These are phyloP conservation scores for Plantago elongata DNA, from an alignment of 257 asterid genomes.

Conservation along the genomic window DNA sequence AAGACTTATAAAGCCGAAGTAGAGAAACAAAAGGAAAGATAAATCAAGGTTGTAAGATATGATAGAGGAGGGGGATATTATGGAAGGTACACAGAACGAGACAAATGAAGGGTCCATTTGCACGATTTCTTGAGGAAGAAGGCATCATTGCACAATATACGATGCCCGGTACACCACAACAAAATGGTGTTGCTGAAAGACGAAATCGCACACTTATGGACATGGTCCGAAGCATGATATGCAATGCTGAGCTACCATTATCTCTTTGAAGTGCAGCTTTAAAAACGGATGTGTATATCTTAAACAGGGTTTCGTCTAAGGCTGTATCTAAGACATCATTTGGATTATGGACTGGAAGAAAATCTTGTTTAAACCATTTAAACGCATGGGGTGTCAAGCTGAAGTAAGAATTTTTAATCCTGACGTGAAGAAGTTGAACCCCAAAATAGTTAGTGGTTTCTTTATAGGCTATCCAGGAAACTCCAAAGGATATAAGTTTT, in stretches of 20 bases:
- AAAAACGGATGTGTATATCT: not conserved
- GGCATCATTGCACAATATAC: not conserved
- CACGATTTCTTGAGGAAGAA: not conserved
- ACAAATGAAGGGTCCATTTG: not conserved
- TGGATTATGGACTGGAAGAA: not conserved
- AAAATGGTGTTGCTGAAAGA: not conserved
- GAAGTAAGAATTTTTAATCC: not conserved
- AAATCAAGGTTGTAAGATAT: conserved; percentile 16
- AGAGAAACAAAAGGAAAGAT: conserved; percentile 6
- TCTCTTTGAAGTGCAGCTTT: not conserved
- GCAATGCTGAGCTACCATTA: not conserved
- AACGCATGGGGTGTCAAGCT: not conserved
- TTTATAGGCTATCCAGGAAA: not conserved
- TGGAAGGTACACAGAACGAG: conserved; percentile 9
- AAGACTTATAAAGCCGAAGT: not conserved
- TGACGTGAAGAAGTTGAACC: not conserved
- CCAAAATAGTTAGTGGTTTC: not conserved
- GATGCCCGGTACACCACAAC: not conserved
- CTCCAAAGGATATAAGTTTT: not conserved
- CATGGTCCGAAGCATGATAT: not conserved
- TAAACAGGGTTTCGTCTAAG: not conserved
- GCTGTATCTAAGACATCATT: not conserved
- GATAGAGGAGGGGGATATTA: conserved; percentile 13
- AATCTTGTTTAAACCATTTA: not conserved
- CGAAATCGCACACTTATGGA: not conserved